Evolutionary conservation across 176 grass and related monocot genomes (phyloP).

Genomic region (Luzula sylvatica): DNA sequence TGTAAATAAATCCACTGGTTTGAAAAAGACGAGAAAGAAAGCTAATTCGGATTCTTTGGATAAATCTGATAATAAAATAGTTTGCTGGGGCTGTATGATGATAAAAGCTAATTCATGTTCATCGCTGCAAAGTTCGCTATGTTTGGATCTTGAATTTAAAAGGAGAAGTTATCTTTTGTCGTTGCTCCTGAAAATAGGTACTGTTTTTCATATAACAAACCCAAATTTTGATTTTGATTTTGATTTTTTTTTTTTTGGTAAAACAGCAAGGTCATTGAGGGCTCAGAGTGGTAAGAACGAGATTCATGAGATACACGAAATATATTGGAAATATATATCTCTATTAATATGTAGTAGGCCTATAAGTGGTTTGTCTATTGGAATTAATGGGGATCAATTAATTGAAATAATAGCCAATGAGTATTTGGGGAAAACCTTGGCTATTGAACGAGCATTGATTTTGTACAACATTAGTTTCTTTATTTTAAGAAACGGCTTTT

Average conservation of each 20-base stretch:
- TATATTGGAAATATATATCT: no score
- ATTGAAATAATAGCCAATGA: constrained; percentile 44
- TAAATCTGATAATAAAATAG: constrained; percentile 30
- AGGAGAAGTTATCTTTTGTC: constrained; percentile 29
- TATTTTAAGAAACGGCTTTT: no score
- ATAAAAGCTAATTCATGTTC: constrained; percentile 27
- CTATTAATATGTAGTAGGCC: no score
- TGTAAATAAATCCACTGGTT: neutral
- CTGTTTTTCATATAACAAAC: no score
- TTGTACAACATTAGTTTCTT: no score
- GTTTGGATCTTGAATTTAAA: constrained; percentile 38
- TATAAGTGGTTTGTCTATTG: constrained; percentile 29
- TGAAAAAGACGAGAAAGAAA: constrained; percentile 4
- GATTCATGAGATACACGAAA: no score
- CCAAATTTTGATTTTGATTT: no score
- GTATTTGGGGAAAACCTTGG: constrained; percentile 31
- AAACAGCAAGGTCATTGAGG: no score
- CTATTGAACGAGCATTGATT: no score
- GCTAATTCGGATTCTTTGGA: neutral
- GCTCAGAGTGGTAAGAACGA: no score
- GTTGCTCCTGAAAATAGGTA: constrained; percentile 81
- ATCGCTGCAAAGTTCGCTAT: constrained; percentile 45
- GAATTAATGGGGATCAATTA: constrained; percentile 26
- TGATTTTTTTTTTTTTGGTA: no score
- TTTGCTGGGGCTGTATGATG: constrained; percentile 63